These are phyloP conservation scores for Celoporthe dispersa DNA, from an alignment of 2,329 filamentous ascomycete genomes.

Conservation along the genomic window DNA sequence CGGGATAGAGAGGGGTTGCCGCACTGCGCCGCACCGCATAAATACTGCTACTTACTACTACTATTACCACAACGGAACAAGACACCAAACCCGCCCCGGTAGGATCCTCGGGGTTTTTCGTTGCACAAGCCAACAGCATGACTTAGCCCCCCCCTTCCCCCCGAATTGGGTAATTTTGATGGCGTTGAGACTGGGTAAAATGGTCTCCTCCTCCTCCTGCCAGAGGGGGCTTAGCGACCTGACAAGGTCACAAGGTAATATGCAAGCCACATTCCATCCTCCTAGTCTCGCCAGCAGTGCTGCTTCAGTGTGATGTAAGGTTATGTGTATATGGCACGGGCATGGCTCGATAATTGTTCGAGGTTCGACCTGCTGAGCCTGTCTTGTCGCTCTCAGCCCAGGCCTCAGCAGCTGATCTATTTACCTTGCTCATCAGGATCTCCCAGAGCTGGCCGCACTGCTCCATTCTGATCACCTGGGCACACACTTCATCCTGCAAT, in stretches of 20 bases:
- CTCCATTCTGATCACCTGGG: neutral
- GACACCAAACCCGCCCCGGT: neutral
- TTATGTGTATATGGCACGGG: too few relatives aligned
- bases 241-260: neutral
- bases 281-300: neutral
- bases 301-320: neutral
- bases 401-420: neutral
- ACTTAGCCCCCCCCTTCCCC: neutral
- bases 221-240: neutral
- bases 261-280: neutral
- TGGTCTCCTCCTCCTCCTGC: neutral
- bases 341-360: neutral
- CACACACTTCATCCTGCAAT: slow-evolving; percentile 1
- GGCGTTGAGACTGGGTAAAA: neutral
- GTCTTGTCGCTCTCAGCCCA: neutral
- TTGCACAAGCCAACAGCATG: neutral
- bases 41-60: neutral
- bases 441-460: neutral
- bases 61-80: neutral
- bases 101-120: neutral
- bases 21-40: neutral
- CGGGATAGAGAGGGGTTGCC: too few relatives aligned
- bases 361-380: neutral
- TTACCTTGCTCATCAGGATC: neutral
- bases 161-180: neutral